A percentile compares a stretch with the other conserved stretches of the same genome.
Conservation (phyloP, 441 rosid genomes). For the Adansonia grandidieri region DNA sequence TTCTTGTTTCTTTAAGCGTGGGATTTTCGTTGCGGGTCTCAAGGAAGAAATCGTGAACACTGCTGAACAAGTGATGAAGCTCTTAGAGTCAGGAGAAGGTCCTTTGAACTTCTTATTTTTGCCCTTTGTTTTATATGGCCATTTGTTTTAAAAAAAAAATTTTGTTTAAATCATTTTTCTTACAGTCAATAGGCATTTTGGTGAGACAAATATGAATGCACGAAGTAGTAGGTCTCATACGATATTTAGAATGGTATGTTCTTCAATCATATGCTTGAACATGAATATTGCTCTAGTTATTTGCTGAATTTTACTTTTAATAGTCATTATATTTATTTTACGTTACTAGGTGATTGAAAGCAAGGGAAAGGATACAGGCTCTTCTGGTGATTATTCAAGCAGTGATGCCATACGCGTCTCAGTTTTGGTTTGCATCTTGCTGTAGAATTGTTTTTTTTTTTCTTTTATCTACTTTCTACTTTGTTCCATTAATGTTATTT, state of each 20-base stretch:
- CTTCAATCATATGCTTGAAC: conserved; percentile 8
- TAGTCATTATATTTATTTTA: conserved; percentile 20
- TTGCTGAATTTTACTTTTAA: conserved; percentile 3
- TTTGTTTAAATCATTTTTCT: background rate
- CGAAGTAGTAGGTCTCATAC: conserved; percentile 98
- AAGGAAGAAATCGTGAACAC: conserved; percentile 82
- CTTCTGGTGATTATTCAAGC: conserved; percentile 42
- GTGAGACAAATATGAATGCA: conserved; percentile 95
- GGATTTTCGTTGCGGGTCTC: conserved; percentile 87
- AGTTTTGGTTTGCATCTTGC: conserved; percentile 63
- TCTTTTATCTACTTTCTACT: background rate
- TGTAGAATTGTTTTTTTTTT: background rate
- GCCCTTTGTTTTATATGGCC: background rate
- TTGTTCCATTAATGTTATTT: conserved; percentile 22
- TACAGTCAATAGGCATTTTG: conserved; percentile 86
- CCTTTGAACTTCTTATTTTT: conserved; percentile 23
- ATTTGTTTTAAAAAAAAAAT: background rate
- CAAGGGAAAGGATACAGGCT: conserved; percentile 59
- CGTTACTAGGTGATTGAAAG: conserved; percentile 84
- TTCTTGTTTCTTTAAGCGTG: conserved; percentile 56
- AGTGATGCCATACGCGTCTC: conserved; percentile 86
- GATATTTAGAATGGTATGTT: conserved; percentile 87
- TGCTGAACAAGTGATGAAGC: conserved; percentile 81
- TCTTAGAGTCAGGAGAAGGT: conserved; percentile 93
- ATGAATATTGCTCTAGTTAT: background rate